Evolutionary conservation across 176 grass and related monocot species (phyloP).

Genomic region (Hyparrhenia diplandra): DNA sequence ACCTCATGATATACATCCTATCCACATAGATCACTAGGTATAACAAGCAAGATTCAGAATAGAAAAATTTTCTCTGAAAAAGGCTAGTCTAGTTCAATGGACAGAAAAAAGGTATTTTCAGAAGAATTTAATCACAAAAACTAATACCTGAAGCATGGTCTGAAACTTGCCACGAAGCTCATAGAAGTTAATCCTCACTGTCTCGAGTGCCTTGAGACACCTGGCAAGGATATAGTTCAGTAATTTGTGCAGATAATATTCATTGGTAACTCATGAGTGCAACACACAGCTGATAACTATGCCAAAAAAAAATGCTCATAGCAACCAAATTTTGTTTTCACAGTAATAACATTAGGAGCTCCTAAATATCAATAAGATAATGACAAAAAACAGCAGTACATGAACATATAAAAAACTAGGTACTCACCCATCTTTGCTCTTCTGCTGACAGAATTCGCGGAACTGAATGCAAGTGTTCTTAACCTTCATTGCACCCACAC

Average conservation of each 20-base stretch:
- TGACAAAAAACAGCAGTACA: not conserved
- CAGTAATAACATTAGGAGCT: not conserved
- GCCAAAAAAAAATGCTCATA: not conserved
- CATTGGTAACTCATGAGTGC: not conserved
- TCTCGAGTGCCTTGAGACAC: conserved; percentile 34
- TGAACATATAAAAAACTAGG: not conserved
- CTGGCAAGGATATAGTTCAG: conserved; percentile 27
- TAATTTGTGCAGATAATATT: not conserved
- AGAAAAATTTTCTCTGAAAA: too few relatives aligned
- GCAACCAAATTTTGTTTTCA: not conserved
- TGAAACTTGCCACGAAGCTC: conserved; percentile 40
- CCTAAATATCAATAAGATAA: not conserved
- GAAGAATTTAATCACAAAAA: not conserved
- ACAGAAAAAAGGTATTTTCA: not conserved
- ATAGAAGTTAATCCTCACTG: conserved; percentile 42
- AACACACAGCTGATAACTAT: not conserved
- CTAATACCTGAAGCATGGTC: conserved; percentile 59
- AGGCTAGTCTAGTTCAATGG: conserved; percentile 2
- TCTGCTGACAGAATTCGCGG: conserved; percentile 34
- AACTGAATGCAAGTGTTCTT: conserved; percentile 50
- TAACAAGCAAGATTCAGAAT: too few relatives aligned
- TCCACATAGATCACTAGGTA: too few relatives aligned
- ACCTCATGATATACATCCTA: too few relatives aligned
- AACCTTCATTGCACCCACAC: conserved; percentile 66
- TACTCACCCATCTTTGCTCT: conserved; percentile 53